phyloP scores from a whole-genome alignment of 2,329 filamentous ascomycete genomes.

The Aureobasidium zeae region DNA sequence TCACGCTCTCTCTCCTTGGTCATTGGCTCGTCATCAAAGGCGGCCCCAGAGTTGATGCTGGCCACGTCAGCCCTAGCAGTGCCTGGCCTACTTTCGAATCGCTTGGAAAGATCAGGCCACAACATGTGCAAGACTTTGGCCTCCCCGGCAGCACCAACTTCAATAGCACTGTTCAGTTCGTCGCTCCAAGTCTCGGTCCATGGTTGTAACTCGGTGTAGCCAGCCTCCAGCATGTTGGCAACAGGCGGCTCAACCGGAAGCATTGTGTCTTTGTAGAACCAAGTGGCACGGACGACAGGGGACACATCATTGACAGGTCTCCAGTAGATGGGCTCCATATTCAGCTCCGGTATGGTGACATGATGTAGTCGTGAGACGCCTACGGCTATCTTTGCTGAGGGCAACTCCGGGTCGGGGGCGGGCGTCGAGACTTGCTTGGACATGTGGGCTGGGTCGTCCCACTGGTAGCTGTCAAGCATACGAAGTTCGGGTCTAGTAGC shows the following conservation, averaged over 20 bases:
- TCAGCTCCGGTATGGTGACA: slow-evolving; percentile 67
- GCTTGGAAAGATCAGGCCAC: slow-evolving; percentile 63
- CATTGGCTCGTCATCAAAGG: slow-evolving; percentile 27
- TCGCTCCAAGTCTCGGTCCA: slow-evolving; percentile 92
- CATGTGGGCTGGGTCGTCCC: slow-evolving; percentile 34
- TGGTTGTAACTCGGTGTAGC: slow-evolving; percentile 74
- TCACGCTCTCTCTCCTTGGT: slow-evolving; percentile 37
- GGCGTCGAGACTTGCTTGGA: slow-evolving; percentile 18
- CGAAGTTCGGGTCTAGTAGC: slow-evolving; percentile 29
- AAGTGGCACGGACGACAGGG: slow-evolving; percentile 74
- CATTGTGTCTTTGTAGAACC: slow-evolving; percentile 98
- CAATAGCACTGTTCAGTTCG: slow-evolving; percentile 79
- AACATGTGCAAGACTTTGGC: slow-evolving; percentile 79
- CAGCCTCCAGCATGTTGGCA: slow-evolving; percentile 86
- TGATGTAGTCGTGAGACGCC: slow-evolving; percentile 84
- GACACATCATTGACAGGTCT: slow-evolving; percentile 84
- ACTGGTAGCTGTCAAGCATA: slow-evolving; percentile 40
- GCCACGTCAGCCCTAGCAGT: slow-evolving; percentile 25
- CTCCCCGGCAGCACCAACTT: slow-evolving; percentile 82
- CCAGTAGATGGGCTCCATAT: slow-evolving; percentile 97
- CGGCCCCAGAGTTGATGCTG: slow-evolving; percentile 7
- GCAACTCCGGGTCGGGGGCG: slow-evolving; percentile 21
- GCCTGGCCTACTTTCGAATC: slow-evolving; percentile 34
- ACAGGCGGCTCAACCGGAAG: slow-evolving; percentile 73
- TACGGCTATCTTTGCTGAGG: slow-evolving; percentile 60